Conservation (phyloP, 78 protist species). For the slime mould (Dictyostelium discoideum) region dicty_2.7 NC_007089.4:4936501-4937000, state of each 20-base stretch:
- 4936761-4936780: constrained; percentile 91
- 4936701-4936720: constrained; percentile 98
- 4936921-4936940: constrained; percentile 91
- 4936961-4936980: constrained; percentile 90
- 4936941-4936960: constrained; percentile 98
- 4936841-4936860: constrained; percentile 94
- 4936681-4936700: constrained; percentile 94
- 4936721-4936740: constrained; percentile 88
- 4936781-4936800: constrained; percentile 94
- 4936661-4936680: constrained; percentile 95
- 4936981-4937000: constrained; percentile 80
- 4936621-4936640: constrained; percentile 86
- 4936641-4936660: constrained; percentile 75
- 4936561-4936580: constrained; percentile 95
- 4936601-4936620: constrained; percentile 98
- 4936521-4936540: constrained; percentile 81
- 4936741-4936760: constrained; percentile 76
- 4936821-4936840: constrained; percentile 85
- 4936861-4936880: constrained; percentile 65
- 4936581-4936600: constrained; percentile 98
- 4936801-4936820: constrained; percentile 90
- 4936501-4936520: constrained; percentile 83
- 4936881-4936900: constrained; percentile 59
- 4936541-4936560: constrained; percentile 79
- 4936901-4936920: constrained; percentile 84